Conservation (phyloP, 345 rosid species). For the Limnanthes douglasii region DNA sequence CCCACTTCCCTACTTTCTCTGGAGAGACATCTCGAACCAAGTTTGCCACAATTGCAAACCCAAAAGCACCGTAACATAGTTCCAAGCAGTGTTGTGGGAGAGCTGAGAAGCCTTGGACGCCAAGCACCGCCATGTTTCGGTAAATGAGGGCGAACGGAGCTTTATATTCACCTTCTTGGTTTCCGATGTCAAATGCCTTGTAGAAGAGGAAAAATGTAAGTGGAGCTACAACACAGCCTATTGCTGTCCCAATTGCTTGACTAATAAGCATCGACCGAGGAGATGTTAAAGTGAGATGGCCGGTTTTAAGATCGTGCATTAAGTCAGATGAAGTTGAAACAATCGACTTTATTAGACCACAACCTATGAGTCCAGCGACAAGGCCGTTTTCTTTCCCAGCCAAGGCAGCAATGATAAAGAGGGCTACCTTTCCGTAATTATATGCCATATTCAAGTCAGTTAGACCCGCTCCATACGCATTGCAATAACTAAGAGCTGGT, state of each 20-base stretch:
- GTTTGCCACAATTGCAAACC: slow-evolving; percentile 50
- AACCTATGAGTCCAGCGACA: slow-evolving; percentile 77
- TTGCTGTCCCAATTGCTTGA: slow-evolving; percentile 73
- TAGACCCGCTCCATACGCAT: slow-evolving; percentile 90
- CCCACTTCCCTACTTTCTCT: slow-evolving; percentile 33
- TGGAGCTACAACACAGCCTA: slow-evolving; percentile 89
- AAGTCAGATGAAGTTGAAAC: slow-evolving; percentile 78
- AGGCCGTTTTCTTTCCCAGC: slow-evolving; percentile 54
- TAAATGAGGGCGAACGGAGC: slow-evolving; percentile 85
- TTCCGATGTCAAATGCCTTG: slow-evolving; percentile 83
- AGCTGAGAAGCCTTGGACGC: slow-evolving; percentile 91
- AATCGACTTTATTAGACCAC: slow-evolving; percentile 79
- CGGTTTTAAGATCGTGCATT: slow-evolving; percentile 94
- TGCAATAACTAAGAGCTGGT: slow-evolving; percentile 85
- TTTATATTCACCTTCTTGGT: slow-evolving; percentile 84
- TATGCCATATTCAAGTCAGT: slow-evolving; percentile 98
- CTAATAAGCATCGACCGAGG: slow-evolving; percentile 85
- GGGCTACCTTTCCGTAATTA: slow-evolving; percentile 86
- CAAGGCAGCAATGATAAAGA: slow-evolving; percentile 68
- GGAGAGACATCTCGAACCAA: slow-evolving; percentile 47
- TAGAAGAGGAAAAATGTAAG: slow-evolving; percentile 72
- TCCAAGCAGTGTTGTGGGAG: slow-evolving; percentile 71
- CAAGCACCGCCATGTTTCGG: slow-evolving; percentile 87
- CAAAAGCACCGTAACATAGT: slow-evolving; percentile 75
- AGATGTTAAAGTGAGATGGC: slow-evolving; percentile 80